Evolutionary conservation across 2,329 filamentous ascomycete species (phyloP), one percentile per base, ranked within the genome.

Genomic region (Pseudocercospora cruenta): DNA sequence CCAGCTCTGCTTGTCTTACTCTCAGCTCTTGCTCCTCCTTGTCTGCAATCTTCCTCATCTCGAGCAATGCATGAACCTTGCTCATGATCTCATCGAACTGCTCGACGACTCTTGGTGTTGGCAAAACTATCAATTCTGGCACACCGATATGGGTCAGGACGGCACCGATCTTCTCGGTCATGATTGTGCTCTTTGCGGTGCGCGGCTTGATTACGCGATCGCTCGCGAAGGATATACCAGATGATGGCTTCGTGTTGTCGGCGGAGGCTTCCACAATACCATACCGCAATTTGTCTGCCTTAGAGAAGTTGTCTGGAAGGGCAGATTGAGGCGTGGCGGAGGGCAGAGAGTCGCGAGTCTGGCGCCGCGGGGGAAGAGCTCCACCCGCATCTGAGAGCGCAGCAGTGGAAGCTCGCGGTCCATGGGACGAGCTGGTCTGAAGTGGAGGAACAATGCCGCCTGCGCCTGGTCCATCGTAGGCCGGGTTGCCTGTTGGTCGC

Each of bases 201-300:
- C 93, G 90, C 24, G 92, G 86, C 57, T 93, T 93, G 71, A 90
- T 89, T 65, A 94, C 87, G 77, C 88, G 90, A 73, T 94, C 91
- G 28, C 93, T 93, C 12, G 94, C 91, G 85, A 98, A 98, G 14
- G 92, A 90, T 39, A 97, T 92, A 6, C 95, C 94, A 8, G 90
- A 91, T 1, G 90, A 89, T 45, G 97, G 85, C 28, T 94, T 91
- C 63, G 98, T 94, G 76, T 94, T 91, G 70, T 66, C 26, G 64
- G 71, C 9, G 72, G 88, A 54, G 2, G 62, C 57, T 5, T 63
- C 59, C 7, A 90, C 87, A 9, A 99, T 91, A 69, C 94, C 95
- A 75, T 94, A 98, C 85, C 69, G 86, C 80, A 80, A 94, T 90
- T 79, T 96, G 91, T 71, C 91, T 87, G 55, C 90, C 85, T 4